Conservation (phyloP, 768 basidiomycete species). For the Lentinula guzmanii region DNA sequence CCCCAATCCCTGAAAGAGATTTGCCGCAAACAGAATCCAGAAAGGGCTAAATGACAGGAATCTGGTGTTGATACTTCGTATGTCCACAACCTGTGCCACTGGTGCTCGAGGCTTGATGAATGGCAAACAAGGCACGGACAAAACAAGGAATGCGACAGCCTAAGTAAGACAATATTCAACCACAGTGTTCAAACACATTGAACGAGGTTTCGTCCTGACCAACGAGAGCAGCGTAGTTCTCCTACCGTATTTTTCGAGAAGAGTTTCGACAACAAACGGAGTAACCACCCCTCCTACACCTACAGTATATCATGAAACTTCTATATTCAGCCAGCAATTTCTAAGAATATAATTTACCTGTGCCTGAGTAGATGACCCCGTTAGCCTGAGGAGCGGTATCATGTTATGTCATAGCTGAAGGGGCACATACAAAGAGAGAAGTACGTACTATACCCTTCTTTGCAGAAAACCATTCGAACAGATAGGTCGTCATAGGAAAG, state of each 20-base stretch:
- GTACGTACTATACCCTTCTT: constrained; percentile 5
- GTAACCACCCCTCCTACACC: constrained; percentile 2
- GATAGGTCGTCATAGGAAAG: constrained; percentile 7
- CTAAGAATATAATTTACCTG: not conserved
- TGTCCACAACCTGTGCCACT: constrained; percentile 5
- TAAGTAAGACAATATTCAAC: not conserved
- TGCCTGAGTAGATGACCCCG: constrained; percentile 9
- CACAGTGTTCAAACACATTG: not conserved
- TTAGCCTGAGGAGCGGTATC: not conserved
- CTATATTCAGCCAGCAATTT: too few relatives aligned
- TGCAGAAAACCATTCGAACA: constrained; percentile 9
- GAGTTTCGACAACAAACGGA: constrained; percentile 4
- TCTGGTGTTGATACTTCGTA: constrained; percentile 2
- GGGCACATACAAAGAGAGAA: not conserved
- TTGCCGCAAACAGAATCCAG: constrained; percentile 8
- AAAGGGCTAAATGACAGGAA: constrained; percentile 3
- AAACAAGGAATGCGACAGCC: constrained; percentile 5
- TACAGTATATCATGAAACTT: not conserved
- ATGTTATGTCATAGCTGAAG: too few relatives aligned
- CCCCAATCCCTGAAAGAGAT: constrained; percentile 7
- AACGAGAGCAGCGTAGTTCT: constrained; percentile 5
- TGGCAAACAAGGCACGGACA: constrained; percentile 5
- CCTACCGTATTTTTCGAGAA: constrained; percentile 4
- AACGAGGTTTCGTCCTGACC: not conserved
- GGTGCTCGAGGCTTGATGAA: constrained; percentile 9